Evolutionary conservation across 169 alveolate species (phyloP).

Genomic region (Neospora caninum): DNA sequence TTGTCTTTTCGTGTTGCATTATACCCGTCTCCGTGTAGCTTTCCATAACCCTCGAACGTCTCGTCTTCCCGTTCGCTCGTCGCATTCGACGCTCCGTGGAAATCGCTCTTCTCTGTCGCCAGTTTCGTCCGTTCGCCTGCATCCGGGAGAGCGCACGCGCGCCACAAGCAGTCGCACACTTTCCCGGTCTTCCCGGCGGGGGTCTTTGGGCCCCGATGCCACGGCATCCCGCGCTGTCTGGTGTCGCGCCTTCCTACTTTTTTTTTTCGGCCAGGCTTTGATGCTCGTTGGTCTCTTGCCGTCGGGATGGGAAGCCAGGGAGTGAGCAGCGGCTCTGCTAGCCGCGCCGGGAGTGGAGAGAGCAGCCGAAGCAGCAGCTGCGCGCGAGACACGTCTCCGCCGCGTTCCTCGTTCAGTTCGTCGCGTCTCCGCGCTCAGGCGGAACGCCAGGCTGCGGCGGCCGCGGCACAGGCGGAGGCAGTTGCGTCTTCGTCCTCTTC

Average conservation of each 20-base stretch:
- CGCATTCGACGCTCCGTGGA: background rate
- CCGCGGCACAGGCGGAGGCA: constrained; percentile 10
- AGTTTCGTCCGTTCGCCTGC: background rate
- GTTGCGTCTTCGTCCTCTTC: background rate
- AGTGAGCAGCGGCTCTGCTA: background rate
- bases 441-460: constrained; percentile 47
- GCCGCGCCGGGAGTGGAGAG: constrained; percentile 23
- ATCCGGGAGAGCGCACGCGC: background rate
- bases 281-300: background rate
- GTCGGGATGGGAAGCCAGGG: background rate
- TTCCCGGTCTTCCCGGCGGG: background rate
- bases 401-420: background rate
- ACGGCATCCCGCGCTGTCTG: background rate
- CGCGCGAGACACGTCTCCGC: background rate
- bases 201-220: background rate
- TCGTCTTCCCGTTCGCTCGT: background rate
- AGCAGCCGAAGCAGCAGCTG: constrained; percentile 35
- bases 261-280: background rate
- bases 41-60: background rate
- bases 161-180: background rate
- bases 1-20: too few species aligned
- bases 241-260: background rate
- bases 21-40: background rate
- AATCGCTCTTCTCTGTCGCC: background rate
- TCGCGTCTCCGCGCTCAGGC: constrained; percentile 42